These are phyloP conservation scores for Brassica nigra DNA, from an alignment of 345 rosid genomes.

Conservation along the genomic window DNA sequence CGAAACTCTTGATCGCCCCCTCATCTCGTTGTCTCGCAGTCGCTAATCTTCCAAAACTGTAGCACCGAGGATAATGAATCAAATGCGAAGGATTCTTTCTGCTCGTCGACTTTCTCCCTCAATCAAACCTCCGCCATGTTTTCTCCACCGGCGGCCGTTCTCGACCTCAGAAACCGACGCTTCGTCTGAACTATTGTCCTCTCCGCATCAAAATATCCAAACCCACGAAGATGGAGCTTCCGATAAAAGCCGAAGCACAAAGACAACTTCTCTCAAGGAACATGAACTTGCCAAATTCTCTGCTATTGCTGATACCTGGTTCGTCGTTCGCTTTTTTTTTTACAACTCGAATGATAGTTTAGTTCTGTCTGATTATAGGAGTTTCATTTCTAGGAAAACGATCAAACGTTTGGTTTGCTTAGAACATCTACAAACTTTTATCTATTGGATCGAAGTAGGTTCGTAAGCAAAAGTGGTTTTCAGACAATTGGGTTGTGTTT, in stretches of 20 bases:
- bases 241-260: conserved; percentile 10
- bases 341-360: not conserved
- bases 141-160: conserved; percentile 22
- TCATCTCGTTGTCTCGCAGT: not conserved
- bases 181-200: conserved; percentile 1
- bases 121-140: conserved; percentile 26
- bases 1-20: not conserved
- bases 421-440: not conserved
- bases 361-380: not conserved
- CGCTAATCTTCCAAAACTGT: not conserved
- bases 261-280: conserved; percentile 61
- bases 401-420: not conserved
- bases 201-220: conserved; percentile 21
- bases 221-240: conserved; percentile 6
- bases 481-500: not conserved
- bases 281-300: conserved; percentile 77
- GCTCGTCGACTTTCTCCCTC: conserved; percentile 41
- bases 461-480: too few relatives aligned
- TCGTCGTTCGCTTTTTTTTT: not conserved
- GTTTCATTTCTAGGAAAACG: not conserved
- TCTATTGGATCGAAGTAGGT: too few relatives aligned
- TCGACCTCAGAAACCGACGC: conserved; percentile 25
- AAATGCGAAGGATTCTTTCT: conserved; percentile 28
- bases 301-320: conserved; percentile 86
- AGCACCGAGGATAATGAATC: conserved; percentile 42